phyloP scores from a whole-genome alignment of 202 grass and related monocot species.

The Digitaria exilis region DNA sequence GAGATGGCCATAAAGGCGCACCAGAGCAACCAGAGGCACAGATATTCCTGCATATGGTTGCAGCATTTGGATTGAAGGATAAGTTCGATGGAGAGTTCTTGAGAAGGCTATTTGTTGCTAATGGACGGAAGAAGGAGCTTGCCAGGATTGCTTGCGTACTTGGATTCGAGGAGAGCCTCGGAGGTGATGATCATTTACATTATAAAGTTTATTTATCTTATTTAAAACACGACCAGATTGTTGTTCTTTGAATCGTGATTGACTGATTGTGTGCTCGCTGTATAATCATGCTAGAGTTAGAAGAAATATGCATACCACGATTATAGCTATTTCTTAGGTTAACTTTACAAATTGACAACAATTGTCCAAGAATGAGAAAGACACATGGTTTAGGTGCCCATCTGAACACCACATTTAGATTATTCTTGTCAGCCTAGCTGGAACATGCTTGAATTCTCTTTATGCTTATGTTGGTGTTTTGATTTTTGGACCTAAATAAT shows the following conservation, averaged over 20 bases:
- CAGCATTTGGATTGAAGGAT: slow-evolving; percentile 56
- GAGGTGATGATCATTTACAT: slow-evolving; percentile 50
- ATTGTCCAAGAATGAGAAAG: neutral
- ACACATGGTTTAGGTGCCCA: neutral
- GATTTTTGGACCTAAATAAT: slow-evolving; percentile 22
- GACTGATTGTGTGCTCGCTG: neutral
- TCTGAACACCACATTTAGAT: neutral
- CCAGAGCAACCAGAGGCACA: slow-evolving; percentile 54
- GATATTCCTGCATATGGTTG: slow-evolving; percentile 74
- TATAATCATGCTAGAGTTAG: neutral
- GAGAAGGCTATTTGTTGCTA: slow-evolving; percentile 61
- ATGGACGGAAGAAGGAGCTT: slow-evolving; percentile 72
- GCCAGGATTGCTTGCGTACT: slow-evolving; percentile 53
- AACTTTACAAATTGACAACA: slow-evolving; percentile 1
- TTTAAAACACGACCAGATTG: neutral
- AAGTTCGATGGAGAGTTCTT: slow-evolving; percentile 69
- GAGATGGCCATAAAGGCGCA: slow-evolving; percentile 30
- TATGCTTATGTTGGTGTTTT: slow-evolving; percentile 7
- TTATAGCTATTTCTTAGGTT: slow-evolving; percentile 3
- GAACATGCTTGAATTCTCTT: neutral
- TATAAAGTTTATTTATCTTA: slow-evolving; percentile 17
- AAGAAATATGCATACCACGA: neutral
- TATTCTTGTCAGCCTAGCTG: neutral
- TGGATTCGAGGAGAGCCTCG: slow-evolving; percentile 57
- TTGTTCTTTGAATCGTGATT: slow-evolving; percentile 26